A percentile compares a stretch with the other conserved stretches of the same genome.
These are phyloP conservation scores for Oryza nivara DNA, from an alignment of 176 grass and related monocot genomes.

Conservation along the genomic window DNA sequence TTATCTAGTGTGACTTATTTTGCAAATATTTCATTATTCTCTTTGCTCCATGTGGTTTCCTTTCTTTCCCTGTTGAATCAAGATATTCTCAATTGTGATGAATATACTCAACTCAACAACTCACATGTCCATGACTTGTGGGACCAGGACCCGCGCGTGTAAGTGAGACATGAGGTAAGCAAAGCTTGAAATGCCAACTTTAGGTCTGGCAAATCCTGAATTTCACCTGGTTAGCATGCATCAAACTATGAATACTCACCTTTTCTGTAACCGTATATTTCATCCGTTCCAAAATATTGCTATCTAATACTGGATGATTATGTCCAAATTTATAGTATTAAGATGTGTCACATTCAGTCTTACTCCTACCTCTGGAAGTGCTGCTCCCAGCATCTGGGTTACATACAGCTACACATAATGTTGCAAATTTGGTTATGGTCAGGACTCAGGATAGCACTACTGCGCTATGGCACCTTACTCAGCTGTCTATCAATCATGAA, in stretches of 20 bases:
- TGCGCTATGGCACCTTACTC: too few species aligned
- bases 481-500: background rate
- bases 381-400: background rate
- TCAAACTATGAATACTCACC: background rate
- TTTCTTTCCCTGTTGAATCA: background rate
- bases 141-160: background rate
- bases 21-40: background rate
- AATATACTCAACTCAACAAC: background rate
- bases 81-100: background rate
- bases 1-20: conserved; percentile 27
- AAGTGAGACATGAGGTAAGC: background rate
- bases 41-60: background rate
- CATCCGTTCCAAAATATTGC: too few species aligned
- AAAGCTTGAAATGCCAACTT: background rate
- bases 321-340: too few species aligned
- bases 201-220: background rate
- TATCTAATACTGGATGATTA: too few species aligned
- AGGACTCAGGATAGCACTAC: too few species aligned
- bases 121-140: background rate
- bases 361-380: background rate
- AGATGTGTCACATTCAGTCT: too few species aligned
- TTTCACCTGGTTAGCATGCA: background rate
- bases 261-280: background rate
- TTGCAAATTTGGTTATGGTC: too few species aligned
- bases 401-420: background rate